Base-by-base conservation (phyloP, 371 early-diverging fungal species). In the Rhizomucor miehei region DNA sequence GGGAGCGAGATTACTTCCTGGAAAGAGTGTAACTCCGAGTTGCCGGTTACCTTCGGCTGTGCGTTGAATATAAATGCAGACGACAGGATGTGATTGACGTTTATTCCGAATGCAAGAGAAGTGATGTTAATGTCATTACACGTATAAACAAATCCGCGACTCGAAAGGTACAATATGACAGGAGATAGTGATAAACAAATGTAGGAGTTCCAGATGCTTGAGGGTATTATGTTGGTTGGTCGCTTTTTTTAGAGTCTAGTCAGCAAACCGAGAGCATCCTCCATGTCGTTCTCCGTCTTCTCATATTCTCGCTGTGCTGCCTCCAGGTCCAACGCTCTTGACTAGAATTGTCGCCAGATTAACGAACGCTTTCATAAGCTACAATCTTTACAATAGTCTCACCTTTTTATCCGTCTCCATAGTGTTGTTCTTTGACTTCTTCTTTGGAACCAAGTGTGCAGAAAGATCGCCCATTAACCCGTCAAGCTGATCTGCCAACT, bases 221-320 rank as follows among this genome's bases (percentile, higher is more conserved):
- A 29, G 29, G 29, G 29, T 29, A 29, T 29, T n/a, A n/a, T 29
- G 29, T 29, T 29, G 8, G 8, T 29, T 29, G 29, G 12, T 41
- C 41, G 19, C n/a, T n/a, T n/a, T n/a, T n/a, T 6, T 59, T 67
- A 76, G 43, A 76, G 56, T 48, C 56, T 58, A 6, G 65, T 71
- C 51, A 77, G 54, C 25, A 73, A 55, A 23, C 62, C 66, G 36
- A 77, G 60, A 11, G 77, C 73, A 57, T 54, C 69, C 35, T 77
- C 77, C 62, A 77, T 64, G 39, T 73, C 77, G 24, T 58, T 63
- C 48, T 77, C 66, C 10, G 67, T 65, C 52, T 73, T 68, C 63
- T 77, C 77, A 44, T 70, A 77, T 21, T 61, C 40, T 35, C 56
- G 65, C 46, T 77, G 77, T 19, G 63, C 71, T 51, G 63, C 57